Conservation (phyloP, 2,329 filamentous ascomycete genomes). For the Cadophora gregata region DNA sequence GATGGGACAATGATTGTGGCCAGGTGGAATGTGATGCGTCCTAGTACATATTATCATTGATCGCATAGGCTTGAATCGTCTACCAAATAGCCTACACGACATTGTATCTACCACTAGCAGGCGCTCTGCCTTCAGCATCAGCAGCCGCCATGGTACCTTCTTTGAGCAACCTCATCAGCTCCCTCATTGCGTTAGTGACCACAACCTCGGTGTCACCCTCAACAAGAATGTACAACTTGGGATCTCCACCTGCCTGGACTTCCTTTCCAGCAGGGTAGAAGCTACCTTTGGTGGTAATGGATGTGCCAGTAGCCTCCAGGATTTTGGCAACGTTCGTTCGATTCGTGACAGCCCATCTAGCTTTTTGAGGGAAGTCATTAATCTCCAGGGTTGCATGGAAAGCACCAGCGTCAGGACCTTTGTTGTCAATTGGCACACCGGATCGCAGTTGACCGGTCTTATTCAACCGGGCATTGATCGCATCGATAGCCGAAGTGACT, state of each 20-base stretch:
- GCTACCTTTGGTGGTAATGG: slow-evolving; percentile 95
- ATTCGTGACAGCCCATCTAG: slow-evolving; percentile 97
- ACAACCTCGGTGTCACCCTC: slow-evolving; percentile 95
- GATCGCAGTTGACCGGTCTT: slow-evolving; percentile 88
- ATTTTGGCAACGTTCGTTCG: slow-evolving; percentile 98
- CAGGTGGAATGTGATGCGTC: background rate
- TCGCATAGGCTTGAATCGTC: slow-evolving; percentile 2
- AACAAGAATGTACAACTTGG: slow-evolving; percentile 98
- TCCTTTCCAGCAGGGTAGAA: slow-evolving; percentile 87
- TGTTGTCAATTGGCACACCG: slow-evolving; percentile 96
- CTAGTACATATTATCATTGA: slow-evolving; percentile 14
- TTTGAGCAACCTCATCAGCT: slow-evolving; percentile 84
- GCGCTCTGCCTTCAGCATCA: slow-evolving; percentile 82
- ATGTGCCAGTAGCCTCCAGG: slow-evolving; percentile 90
- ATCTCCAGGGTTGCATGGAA: slow-evolving; percentile 98
- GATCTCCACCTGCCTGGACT: slow-evolving; percentile 73
- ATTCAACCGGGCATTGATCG: slow-evolving; percentile 89
- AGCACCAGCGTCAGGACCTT: slow-evolving; percentile 93
- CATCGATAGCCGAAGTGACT: slow-evolving; percentile 87
- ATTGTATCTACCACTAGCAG: slow-evolving; percentile 82
- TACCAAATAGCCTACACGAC: slow-evolving; percentile 65
- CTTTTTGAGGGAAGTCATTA: slow-evolving; percentile 99
- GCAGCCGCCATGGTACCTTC: slow-evolving; percentile 90
- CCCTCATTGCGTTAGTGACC: slow-evolving; percentile 87
- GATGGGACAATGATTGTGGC: background rate